Base-by-base conservation (phyloP, 2,329 filamentous ascomycete species). In the Davidsoniella virescens region DNA sequence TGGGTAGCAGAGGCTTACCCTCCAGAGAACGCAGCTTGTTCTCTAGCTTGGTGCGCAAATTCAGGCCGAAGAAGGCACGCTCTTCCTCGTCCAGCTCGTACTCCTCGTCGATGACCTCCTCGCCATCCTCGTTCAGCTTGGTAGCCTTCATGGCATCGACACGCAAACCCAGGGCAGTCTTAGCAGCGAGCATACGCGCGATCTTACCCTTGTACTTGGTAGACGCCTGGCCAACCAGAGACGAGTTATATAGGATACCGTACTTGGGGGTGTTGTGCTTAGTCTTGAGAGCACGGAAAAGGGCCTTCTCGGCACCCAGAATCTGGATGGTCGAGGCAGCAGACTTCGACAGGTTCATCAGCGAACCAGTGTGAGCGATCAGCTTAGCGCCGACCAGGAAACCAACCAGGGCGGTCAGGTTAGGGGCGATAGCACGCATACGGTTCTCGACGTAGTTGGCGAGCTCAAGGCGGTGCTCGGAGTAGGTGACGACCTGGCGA, bases 141-240 rank as follows among this genome's bases (percentile, higher is more conserved):
- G 81, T 80, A 42, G 93, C 75, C 47, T 54, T 54, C 29, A 56
- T 55, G 25, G 92, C 87, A 65, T 98, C 92, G 46, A 94, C 84
- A 68, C 92, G 87, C 45, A 95, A 73, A 72, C 88, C 88, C 47
- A 98, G 78, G 23, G 92, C 87, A 44, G 90, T 81, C 74, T 96
- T 96, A 58, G 90, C 84, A 45, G 92, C 84, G 54, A 98, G 76
- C 73, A 94, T 87, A 75, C 92, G 86, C 40, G 92, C 92, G 62
- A 98, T 94, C 75, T 98, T 98, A 60, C 92, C 92, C 81, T 98
- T 98, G 74, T 96, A 96, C 72, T 87, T 90, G 61, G 92, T 92
- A 17, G 86, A 94, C 26, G 92, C 92, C 70, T 98, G 92, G 42
- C 92, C 93, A 57, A 98, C 93, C 43, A 98, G 77, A 25, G 86